Percentiles rank a stretch among this genome's conserved stretches.
These are phyloP conservation scores for Globisporangium recalcitrans DNA, from an alignment of 352 stramenopile genomes.

Conservation along the genomic window DNA sequence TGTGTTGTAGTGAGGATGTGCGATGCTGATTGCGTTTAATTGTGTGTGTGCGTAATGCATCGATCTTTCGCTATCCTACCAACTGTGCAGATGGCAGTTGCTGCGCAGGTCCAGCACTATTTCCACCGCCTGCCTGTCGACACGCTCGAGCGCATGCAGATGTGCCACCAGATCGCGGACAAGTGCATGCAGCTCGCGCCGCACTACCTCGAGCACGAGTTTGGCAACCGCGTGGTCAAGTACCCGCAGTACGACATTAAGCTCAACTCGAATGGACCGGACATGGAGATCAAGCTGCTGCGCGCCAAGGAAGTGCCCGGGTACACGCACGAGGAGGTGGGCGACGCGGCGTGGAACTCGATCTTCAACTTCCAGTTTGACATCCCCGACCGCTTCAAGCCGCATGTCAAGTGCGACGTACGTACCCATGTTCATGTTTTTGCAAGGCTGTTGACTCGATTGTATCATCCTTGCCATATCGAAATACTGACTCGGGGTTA, in stretches of 20 bases:
- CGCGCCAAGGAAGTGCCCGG: slow-evolving; percentile 49
- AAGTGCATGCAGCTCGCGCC: slow-evolving; percentile 49
- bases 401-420: slow-evolving; percentile 58
- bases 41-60: neutral
- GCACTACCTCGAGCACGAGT: slow-evolving; percentile 48
- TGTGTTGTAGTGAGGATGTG: neutral
- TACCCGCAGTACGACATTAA: slow-evolving; percentile 79
- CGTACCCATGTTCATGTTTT: slow-evolving; percentile 1
- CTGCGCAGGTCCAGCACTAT: slow-evolving; percentile 50
- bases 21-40: slow-evolving; percentile 1
- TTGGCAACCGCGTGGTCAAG: slow-evolving; percentile 29
- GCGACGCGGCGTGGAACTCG: slow-evolving; percentile 67
- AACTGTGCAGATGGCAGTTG: slow-evolving; percentile 22
- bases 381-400: slow-evolving; percentile 56
- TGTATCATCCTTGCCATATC: too few species aligned
- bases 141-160: slow-evolving; percentile 42
- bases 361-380: slow-evolving; percentile 77
- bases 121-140: slow-evolving; percentile 61
- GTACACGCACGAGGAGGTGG: slow-evolving; percentile 58
- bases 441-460: neutral
- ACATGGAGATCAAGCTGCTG: slow-evolving; percentile 78
- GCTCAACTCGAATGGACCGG: slow-evolving; percentile 69
- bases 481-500: neutral
- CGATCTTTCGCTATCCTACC: neutral
- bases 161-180: slow-evolving; percentile 49